phyloP scores from a whole-genome alignment of 441 rosid species.

The Adansonia gregorii region DNA sequence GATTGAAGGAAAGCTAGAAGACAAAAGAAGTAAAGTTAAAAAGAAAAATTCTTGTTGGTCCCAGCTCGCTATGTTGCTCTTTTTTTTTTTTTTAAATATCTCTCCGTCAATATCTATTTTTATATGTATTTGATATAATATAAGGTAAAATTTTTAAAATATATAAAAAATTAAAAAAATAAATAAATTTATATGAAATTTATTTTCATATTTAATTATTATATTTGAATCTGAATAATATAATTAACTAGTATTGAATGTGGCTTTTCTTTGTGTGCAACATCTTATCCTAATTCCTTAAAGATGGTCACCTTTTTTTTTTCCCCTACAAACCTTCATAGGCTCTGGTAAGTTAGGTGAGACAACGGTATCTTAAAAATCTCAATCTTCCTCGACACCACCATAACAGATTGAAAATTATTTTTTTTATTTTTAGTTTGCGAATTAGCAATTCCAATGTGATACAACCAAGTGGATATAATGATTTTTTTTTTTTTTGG shows the following conservation, averaged over 20 bases:
- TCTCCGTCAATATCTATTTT: no score
- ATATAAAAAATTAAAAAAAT: no score
- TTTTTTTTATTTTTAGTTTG: background rate
- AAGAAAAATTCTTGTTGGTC: background rate
- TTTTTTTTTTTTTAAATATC: no score
- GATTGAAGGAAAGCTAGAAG: background rate
- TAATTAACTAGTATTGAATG: background rate
- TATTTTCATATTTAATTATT: no score
- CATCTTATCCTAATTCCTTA: constrained; percentile 25
- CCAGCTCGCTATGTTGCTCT: background rate
- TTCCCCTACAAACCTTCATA: constrained; percentile 9
- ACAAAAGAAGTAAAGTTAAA: background rate
- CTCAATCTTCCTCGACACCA: constrained; percentile 27
- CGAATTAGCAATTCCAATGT: constrained; percentile 2
- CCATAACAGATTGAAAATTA: constrained; percentile 19
- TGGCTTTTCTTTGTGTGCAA: background rate
- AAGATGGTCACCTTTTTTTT: constrained; percentile 26
- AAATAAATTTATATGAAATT: no score
- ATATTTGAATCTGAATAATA: no score
- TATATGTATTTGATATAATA: no score
- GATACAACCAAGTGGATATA: constrained; percentile 35
- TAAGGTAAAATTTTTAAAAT: no score
- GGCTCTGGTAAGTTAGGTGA: constrained; percentile 40
- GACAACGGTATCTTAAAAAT: constrained; percentile 14
- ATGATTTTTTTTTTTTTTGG: constrained; percentile 28